Base-by-base conservation (phyloP, 2,329 filamentous ascomycete genomes). In the Ophiostoma sp. region DNA sequence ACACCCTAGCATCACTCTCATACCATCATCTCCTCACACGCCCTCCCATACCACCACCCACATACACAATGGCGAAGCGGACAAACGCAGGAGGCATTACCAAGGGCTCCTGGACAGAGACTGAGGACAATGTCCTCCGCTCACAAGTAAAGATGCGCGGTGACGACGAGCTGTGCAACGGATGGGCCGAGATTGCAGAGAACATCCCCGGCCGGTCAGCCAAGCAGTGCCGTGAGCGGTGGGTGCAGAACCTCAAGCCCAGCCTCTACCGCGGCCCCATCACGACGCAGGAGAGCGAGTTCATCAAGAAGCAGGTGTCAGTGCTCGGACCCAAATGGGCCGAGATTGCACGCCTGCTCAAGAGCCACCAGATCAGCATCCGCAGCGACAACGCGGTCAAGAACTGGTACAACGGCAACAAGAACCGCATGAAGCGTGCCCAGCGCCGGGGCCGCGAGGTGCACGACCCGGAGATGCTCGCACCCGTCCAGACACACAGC, bases 391-490 rank as follows among this genome's bases (percentile, higher is more conserved):
- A 97, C 75, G 90, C 92, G 41, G 92, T 97, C 72, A 97, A 97
- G 85, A 97, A 97, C 78, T 97, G 93, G 92, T 97, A 91, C 91
- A 97, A 97, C 76, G 93, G 93, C 65, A 91, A 89, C 76, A 90
- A 93, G 84, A 97, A 97, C 80, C 87, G 93, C 75, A 84, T 89
- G 74, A 84, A 82, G 75, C 81, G 87, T 72, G 77, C 81, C 66
- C 76, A 80, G 71, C 78, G 81, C 49, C 76, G 76, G 5, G n/a
- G 49, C 49, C 16, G 47, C 16, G 52, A 62, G 6, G 14, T 27
- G 2, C 6, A 64, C 45, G 36, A 38, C 4, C 12, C 12, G 12
- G 9, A 36, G 41, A 36, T 18, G 7, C 16, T 12, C 18, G 18
- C 52, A 8, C 16, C 40, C 38, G 1, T 63, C 36, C 6, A 14